Conservation (phyloP, 495 filamentous ascomycete genomes). For the Talaromyces adpressus region DNA sequence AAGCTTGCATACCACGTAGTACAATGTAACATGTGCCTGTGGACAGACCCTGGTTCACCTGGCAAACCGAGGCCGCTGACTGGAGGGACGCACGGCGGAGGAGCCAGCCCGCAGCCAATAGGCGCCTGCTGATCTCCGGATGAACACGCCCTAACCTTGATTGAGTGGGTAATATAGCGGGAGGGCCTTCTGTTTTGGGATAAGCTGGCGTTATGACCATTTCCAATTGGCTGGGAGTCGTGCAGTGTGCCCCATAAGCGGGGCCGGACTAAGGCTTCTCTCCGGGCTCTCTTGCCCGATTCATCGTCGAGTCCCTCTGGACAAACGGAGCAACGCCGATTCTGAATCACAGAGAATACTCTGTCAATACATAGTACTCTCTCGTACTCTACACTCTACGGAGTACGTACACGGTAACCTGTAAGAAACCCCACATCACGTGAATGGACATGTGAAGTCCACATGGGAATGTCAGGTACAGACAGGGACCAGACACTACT, state of each 20-base stretch:
- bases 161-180: background rate
- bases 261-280: background rate
- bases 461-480: background rate
- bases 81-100: background rate
- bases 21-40: background rate
- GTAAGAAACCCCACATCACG: background rate
- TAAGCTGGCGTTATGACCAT: background rate
- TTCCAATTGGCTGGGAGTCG: background rate
- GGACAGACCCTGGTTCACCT: background rate
- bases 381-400: too few relatives aligned
- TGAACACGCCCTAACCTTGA: background rate
- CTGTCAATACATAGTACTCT: too few relatives aligned
- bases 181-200: background rate
- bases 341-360: too few relatives aligned
- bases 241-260: background rate
- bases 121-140: background rate
- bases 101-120: background rate
- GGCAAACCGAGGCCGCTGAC: background rate
- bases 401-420: too few relatives aligned
- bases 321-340: too few relatives aligned
- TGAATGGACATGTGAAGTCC: background rate
- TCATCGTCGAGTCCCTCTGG: background rate
- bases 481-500: background rate
- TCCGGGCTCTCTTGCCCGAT: background rate
- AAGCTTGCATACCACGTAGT: background rate